phyloP scores from a whole-genome alignment of 2,329 filamentous ascomycete species.

The Fusarium floridanum region DNA sequence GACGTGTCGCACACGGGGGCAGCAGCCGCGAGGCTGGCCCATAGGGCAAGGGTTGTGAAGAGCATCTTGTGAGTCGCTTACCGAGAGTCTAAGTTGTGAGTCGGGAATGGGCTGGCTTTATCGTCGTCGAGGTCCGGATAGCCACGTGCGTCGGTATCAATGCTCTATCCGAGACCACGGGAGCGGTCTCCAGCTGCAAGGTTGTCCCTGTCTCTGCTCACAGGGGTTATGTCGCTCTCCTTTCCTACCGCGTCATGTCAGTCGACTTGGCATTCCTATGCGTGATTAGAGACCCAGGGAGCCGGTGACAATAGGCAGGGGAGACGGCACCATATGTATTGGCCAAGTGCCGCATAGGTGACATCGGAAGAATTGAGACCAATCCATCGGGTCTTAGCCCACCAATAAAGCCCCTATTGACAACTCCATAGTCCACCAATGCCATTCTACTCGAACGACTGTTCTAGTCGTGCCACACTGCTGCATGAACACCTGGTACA shows the following conservation, averaged over 20 bases:
- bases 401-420: background rate
- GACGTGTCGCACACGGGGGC: slow-evolving; percentile 25
- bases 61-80: slow-evolving; percentile 18
- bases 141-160: slow-evolving; percentile 3
- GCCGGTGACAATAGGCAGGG: background rate
- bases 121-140: background rate
- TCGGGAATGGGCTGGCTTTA: slow-evolving; percentile 3
- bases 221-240: background rate
- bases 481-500: slow-evolving; percentile 4
- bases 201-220: background rate
- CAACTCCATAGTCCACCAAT: background rate
- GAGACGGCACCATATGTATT: background rate
- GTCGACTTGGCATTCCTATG: background rate
- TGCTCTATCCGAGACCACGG: slow-evolving; percentile 3
- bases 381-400: background rate
- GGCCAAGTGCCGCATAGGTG: background rate
- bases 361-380: slow-evolving; percentile 1
- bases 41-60: slow-evolving; percentile 17
- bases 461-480: background rate
- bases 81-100: background rate
- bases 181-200: background rate
- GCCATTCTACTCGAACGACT: background rate
- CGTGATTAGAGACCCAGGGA: background rate
- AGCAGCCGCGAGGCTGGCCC: slow-evolving; percentile 21
- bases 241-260: background rate